These are phyloP conservation scores for Linnemannia zychae DNA, from an alignment of 192 early-diverging fungal genomes.

Conservation along the genomic window DNA sequence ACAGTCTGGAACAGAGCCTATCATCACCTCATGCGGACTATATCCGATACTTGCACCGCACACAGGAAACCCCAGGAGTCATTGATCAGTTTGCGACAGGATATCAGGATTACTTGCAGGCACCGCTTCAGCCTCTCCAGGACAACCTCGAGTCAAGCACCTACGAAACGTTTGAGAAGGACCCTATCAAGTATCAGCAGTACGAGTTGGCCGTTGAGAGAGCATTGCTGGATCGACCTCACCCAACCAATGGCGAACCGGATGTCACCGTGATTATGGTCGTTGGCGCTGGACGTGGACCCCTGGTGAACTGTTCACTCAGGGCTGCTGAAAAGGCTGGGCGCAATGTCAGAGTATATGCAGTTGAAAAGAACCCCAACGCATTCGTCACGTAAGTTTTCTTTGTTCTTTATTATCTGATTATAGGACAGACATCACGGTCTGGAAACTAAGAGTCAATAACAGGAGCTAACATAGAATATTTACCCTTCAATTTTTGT, in stretches of 20 bases:
- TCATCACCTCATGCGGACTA: constrained; percentile 81
- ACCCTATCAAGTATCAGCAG: constrained; percentile 92
- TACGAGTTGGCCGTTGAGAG: constrained; percentile 81
- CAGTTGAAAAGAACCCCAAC: constrained; percentile 97
- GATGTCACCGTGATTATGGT: constrained; percentile 84
- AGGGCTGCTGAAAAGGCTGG: constrained; percentile 75
- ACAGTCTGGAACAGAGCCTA: constrained; percentile 59
- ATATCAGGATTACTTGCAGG: constrained; percentile 93
- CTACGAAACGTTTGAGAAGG: constrained; percentile 97
- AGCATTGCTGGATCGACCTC: constrained; percentile 68
- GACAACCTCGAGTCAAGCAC: constrained; percentile 94
- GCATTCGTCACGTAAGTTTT: constrained; percentile 84
- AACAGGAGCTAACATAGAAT: background rate
- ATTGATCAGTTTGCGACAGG: constrained; percentile 84
- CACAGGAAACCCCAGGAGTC: constrained; percentile 66
- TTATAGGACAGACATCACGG: too few species aligned
- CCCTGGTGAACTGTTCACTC: constrained; percentile 91
- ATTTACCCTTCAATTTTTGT: constrained; percentile 10
- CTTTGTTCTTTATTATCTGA: background rate
- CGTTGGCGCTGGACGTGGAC: constrained; percentile 96
- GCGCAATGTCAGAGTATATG: constrained; percentile 78
- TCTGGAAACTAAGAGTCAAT: too few species aligned
- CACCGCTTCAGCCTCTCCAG: constrained; percentile 90
- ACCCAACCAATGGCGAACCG: constrained; percentile 31
- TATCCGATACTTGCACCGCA: constrained; percentile 79